Conservation (phyloP, 495 filamentous ascomycete genomes). For the Penicillium tannophilum region DNA sequence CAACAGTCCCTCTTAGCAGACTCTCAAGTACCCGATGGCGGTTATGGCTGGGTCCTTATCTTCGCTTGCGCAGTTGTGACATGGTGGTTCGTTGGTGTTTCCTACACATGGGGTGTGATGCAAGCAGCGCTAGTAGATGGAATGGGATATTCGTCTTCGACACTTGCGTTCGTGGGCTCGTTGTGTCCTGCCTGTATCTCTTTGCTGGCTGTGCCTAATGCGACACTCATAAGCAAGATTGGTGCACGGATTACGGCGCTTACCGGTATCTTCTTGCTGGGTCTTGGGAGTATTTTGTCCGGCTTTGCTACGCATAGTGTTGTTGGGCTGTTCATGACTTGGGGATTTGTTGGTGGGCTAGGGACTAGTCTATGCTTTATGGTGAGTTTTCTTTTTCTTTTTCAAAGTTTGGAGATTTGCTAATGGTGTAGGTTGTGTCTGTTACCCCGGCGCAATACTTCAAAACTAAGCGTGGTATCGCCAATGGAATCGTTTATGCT, state of each 20-base stretch:
- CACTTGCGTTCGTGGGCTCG: slow-evolving; percentile 59
- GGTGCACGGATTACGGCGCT: slow-evolving; percentile 48
- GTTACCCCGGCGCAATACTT: slow-evolving; percentile 58
- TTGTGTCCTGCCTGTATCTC: slow-evolving; percentile 50
- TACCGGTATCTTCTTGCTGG: slow-evolving; percentile 49
- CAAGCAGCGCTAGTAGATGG: slow-evolving; percentile 55
- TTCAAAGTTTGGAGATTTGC: slow-evolving; percentile 14
- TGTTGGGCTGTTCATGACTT: slow-evolving; percentile 56
- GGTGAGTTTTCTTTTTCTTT: slow-evolving; percentile 27
- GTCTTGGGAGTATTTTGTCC: slow-evolving; percentile 50
- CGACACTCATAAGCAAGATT: slow-evolving; percentile 49
- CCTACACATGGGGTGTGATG: slow-evolving; percentile 60
- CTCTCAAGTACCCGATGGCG: slow-evolving; percentile 56
- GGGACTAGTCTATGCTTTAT: slow-evolving; percentile 40
- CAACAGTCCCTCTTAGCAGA: slow-evolving; percentile 52
- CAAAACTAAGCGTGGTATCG: slow-evolving; percentile 53
- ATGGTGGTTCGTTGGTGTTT: slow-evolving; percentile 57
- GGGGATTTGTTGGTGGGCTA: slow-evolving; percentile 55
- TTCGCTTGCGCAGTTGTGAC: slow-evolving; percentile 50
- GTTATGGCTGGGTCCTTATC: slow-evolving; percentile 62
- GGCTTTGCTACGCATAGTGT: slow-evolving; percentile 52
- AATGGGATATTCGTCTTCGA: slow-evolving; percentile 47
- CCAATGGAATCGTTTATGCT: slow-evolving; percentile 58
- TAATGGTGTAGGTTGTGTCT: slow-evolving; percentile 44
- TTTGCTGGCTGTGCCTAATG: slow-evolving; percentile 51